These are phyloP conservation scores for Pascua guehoae DNA, from an alignment of 1,284 basidiomycete genomes.

Conservation along the genomic window DNA sequence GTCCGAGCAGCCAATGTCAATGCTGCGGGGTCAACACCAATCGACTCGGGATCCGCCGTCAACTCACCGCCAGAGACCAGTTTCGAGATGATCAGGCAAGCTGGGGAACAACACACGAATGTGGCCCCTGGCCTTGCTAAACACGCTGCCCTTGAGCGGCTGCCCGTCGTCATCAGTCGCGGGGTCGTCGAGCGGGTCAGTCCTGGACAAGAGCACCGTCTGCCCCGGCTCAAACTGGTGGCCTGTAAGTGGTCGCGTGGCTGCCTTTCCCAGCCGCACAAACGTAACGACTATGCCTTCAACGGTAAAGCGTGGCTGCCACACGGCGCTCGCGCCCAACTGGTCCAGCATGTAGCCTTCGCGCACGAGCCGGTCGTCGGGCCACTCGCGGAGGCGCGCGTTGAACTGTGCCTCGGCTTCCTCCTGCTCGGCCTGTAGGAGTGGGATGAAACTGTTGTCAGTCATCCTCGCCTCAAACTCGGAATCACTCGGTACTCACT, in stretches of 20 bases:
- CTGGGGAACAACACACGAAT: slow-evolving; percentile 61
- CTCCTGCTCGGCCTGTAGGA: slow-evolving; percentile 62
- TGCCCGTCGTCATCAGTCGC: slow-evolving; percentile 50
- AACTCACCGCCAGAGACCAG: slow-evolving; percentile 58
- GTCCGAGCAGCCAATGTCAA: slow-evolving; percentile 69
- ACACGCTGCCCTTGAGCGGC: slow-evolving; percentile 58
- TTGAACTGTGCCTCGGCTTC: slow-evolving; percentile 58
- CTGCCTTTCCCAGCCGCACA: slow-evolving; percentile 61
- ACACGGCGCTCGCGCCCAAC: slow-evolving; percentile 50
- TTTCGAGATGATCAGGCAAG: slow-evolving; percentile 48
- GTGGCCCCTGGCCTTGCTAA: slow-evolving; percentile 50
- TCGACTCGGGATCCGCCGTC: not conserved
- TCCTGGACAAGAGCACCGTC: slow-evolving; percentile 61
- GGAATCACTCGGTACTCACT: slow-evolving; percentile 21
- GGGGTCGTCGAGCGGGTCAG: slow-evolving; percentile 53
- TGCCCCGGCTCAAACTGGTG: slow-evolving; percentile 54
- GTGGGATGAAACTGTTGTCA: slow-evolving; percentile 58
- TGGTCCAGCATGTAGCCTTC: slow-evolving; percentile 68
- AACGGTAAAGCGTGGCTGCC: slow-evolving; percentile 16
- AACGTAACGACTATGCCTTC: slow-evolving; percentile 48
- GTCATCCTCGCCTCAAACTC: not conserved
- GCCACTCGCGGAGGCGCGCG: slow-evolving; percentile 64
- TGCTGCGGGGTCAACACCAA: slow-evolving; percentile 38
- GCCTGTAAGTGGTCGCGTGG: slow-evolving; percentile 30
- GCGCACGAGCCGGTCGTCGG: slow-evolving; percentile 56